These are phyloP conservation scores for Alternaria infectoria DNA, from an alignment of 2,329 filamentous ascomycete genomes.

Conservation along the genomic window DNA sequence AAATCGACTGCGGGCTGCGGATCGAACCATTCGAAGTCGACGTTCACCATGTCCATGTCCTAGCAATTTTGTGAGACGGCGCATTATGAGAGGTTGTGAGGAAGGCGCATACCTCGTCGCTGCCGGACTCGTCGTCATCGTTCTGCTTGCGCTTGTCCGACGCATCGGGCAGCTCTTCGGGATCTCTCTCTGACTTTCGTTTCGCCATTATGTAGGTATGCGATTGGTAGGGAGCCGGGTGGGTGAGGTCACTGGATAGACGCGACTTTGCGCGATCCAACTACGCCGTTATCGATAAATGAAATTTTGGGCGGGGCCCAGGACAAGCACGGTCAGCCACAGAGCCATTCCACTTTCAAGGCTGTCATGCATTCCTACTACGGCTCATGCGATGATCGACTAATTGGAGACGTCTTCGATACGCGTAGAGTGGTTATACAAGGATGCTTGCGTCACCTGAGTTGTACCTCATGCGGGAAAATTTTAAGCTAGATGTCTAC, in stretches of 20 bases:
- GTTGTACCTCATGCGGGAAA: not conserved
- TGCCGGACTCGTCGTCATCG: conserved; percentile 45
- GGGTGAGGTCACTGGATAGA: conserved; percentile 3
- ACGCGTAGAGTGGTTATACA: not conserved
- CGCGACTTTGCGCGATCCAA: conserved; percentile 9
- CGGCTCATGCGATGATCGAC: not conserved
- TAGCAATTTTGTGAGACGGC: conserved; percentile 47
- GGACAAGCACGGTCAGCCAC: not conserved
- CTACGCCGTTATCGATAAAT: conserved; percentile 4
- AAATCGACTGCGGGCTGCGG: conserved; percentile 89
- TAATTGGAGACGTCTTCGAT: not conserved
- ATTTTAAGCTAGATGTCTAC: not conserved
- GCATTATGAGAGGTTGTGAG: conserved; percentile 6
- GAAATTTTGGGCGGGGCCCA: conserved; percentile 8
- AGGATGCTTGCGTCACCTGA: not conserved
- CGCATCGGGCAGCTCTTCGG: conserved; percentile 46
- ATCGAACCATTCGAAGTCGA: conserved; percentile 99
- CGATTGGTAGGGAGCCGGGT: not conserved
- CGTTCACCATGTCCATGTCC: conserved; percentile 91
- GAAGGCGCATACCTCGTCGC: conserved; percentile 43
- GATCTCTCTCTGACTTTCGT: conserved; percentile 42
- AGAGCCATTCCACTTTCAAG: not conserved
- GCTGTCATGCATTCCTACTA: not conserved
- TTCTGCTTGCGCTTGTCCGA: conserved; percentile 37
- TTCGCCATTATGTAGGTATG: conserved; percentile 41